These are phyloP conservation scores for Arthromyces matolae DNA, from an alignment of 768 basidiomycete species.

Conservation along the genomic window DNA sequence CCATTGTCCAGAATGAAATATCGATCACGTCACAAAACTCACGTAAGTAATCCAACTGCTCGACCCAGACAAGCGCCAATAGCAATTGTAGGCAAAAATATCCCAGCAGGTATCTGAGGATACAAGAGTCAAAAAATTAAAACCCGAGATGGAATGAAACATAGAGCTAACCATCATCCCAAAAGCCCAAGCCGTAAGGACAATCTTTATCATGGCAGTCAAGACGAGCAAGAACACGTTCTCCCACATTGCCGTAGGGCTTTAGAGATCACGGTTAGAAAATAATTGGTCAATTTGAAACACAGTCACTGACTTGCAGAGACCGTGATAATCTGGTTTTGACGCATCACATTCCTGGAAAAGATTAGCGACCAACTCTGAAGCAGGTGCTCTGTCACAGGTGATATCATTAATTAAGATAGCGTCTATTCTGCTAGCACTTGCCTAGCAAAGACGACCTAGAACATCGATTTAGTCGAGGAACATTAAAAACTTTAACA, in stretches of 20 bases:
- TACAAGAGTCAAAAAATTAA: constrained; percentile 3
- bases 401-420: neutral
- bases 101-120: constrained; percentile 77
- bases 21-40: constrained; percentile 18
- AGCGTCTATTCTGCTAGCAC: neutral
- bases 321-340: constrained; percentile 65
- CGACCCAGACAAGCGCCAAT: constrained; percentile 73
- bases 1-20: constrained; percentile 1
- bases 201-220: constrained; percentile 58
- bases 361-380: constrained; percentile 79
- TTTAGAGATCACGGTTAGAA: constrained; percentile 24
- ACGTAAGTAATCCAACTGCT: constrained; percentile 67
- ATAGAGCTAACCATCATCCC: constrained; percentile 64
- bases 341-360: constrained; percentile 77
- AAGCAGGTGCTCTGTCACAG: constrained; percentile 56
- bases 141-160: neutral
- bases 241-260: constrained; percentile 61
- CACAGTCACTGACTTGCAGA: constrained; percentile 65
- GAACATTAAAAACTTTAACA: neutral
- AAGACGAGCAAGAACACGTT: constrained; percentile 65
- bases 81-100: constrained; percentile 72
- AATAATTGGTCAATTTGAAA: neutral
- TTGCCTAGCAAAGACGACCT: constrained; percentile 69
- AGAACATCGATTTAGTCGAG: neutral
- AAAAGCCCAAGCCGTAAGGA: constrained; percentile 72